Conservation (phyloP, 257 asterid genomes). For the Fraxinus anomala region DNA sequence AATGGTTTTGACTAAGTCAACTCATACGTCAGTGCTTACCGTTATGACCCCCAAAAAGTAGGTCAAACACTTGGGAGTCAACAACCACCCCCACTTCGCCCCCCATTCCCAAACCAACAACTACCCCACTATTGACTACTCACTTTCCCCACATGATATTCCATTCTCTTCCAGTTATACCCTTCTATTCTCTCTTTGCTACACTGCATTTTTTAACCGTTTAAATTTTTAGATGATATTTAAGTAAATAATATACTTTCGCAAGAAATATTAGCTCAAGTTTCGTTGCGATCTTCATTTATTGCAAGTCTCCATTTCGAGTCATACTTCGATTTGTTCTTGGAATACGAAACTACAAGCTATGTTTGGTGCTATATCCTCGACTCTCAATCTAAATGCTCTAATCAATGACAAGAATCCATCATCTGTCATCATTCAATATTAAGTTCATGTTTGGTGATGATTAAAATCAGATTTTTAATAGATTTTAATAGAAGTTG, state of each 20-base stretch:
- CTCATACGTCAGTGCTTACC: slow-evolving; percentile 37
- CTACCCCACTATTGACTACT: no score
- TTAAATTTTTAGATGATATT: no score
- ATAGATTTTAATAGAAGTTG: no score
- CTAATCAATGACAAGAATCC: no score
- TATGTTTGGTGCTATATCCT: no score
- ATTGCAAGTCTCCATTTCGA: background rate
- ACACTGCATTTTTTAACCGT: background rate
- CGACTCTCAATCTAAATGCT: no score
- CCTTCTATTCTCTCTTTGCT: background rate
- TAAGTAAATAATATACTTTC: no score
- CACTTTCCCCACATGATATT: background rate
- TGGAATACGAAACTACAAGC: background rate
- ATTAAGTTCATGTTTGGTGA: no score
- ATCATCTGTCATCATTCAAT: background rate
- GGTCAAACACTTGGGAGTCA: slow-evolving; percentile 30
- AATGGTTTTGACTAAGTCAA: slow-evolving; percentile 34
- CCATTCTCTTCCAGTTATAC: background rate
- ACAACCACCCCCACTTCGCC: slow-evolving; percentile 37
- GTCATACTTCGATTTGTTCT: background rate
- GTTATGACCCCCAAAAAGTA: slow-evolving; percentile 17
- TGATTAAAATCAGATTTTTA: no score
- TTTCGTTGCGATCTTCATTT: no score
- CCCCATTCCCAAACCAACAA: background rate
- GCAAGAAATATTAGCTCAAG: no score